These are phyloP conservation scores for Raffaelea ambrosiae DNA, from an alignment of 2,329 filamentous ascomycete species.

Conservation along the genomic window DNA sequence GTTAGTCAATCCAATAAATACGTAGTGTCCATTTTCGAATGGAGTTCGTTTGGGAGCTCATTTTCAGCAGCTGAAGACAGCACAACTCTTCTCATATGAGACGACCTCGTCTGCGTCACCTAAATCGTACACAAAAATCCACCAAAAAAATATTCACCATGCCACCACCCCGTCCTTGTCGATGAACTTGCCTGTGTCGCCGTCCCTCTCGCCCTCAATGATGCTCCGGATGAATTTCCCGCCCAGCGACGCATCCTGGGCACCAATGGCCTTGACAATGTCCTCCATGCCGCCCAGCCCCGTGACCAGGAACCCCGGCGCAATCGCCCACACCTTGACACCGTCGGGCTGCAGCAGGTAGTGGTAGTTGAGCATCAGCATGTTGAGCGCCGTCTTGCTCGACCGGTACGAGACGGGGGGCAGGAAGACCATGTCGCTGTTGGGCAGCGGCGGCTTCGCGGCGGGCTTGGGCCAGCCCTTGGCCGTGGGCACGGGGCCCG, in stretches of 20 bases:
- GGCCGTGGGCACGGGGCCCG: slow-evolving; percentile 7
- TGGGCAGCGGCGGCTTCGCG: slow-evolving; percentile 5
- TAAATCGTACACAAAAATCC: too few species aligned
- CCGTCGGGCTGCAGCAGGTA: slow-evolving; percentile 35
- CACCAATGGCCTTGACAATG: slow-evolving; percentile 13
- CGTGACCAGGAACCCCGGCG: slow-evolving; percentile 40
- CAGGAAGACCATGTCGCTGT: slow-evolving; percentile 2
- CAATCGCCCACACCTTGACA: slow-evolving; percentile 40
- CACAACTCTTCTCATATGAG: too few species aligned
- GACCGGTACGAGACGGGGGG: slow-evolving; percentile 1
- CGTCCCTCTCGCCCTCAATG: slow-evolving; percentile 29
- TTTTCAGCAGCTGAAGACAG: too few species aligned
- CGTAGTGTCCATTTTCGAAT: too few species aligned
- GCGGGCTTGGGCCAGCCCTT: slow-evolving; percentile 32
- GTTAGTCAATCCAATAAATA: too few species aligned
- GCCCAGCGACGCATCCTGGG: slow-evolving; percentile 13
- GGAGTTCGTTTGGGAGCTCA: too few species aligned
- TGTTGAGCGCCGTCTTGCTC: slow-evolving; percentile 33
- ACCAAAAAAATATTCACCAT: too few species aligned
- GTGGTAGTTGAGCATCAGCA: slow-evolving; percentile 37
- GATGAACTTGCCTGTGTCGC: slow-evolving; percentile 3
- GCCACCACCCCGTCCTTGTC: not conserved
- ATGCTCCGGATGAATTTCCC: slow-evolving; percentile 27
- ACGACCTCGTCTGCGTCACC: too few species aligned
- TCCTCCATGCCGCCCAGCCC: slow-evolving; percentile 25